Evolutionary conservation across 441 rosid genomes (phyloP), one percentile per base, ranked within the genome.

Genomic region (Eutrema salsugineum): DNA sequence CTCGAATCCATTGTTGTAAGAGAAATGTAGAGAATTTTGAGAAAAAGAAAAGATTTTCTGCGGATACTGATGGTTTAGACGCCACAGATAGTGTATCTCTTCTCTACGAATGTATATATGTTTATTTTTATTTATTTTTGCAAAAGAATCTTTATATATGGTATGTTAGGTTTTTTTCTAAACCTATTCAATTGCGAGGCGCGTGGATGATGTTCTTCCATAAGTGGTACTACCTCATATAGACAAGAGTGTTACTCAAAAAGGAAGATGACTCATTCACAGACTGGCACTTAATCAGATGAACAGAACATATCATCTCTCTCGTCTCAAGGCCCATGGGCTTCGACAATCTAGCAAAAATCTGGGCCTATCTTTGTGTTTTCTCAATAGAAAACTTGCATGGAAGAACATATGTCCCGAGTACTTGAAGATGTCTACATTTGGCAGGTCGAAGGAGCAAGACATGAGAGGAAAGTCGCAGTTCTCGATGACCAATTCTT

Each of bases 391-490:
- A 22, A 22, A 22, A 22, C 24, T 22, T 22, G 3, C 24, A 22
- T 22, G 24, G 24, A 22, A 22, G 24, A 22, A 22, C 24, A 22
- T 22, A 1, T 44, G 40, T 5, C 92, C 86, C 1, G 64, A 53
- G 55, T 77, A 84, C 72, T 79, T 84, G 5, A 84, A 59, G 47
- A 50, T 30, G 15, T 53, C 63, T 28, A 81, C 33, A 12, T 67
- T 66, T 2, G 83, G 80, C 9, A 77, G 80, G 5, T 66, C 63
- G 6, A 84, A 40, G 7, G 2, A 16, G 8, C 3, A 27, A 11
- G 4, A 28, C 44, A 5, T 5, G 11, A 2, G 24, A 11, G 3
- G 2, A 3, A 85, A 76, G 17, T 69, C n/a, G 36, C 89, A 85
- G 14, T 76, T 51, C 6, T 83, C 68, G n/a, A 88, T 3, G 2